phyloP scores from a whole-genome alignment of 164 flowering plant species.

The Cinnamomum chago region DNA sequence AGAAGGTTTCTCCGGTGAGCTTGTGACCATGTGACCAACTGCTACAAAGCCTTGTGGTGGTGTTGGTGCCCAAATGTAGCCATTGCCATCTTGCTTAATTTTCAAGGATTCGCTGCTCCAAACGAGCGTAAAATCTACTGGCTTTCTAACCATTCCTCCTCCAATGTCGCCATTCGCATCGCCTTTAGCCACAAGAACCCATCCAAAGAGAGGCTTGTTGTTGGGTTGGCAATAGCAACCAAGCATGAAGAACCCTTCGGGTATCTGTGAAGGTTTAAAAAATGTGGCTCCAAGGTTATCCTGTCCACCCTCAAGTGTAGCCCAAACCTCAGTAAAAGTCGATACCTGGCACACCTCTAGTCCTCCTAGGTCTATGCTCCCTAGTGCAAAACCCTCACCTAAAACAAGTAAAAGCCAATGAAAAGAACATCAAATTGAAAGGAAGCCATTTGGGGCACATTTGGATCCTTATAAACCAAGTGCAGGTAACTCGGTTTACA shows the following conservation, averaged over 20 bases:
- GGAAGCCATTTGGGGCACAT: background rate
- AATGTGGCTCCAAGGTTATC: constrained; percentile 60
- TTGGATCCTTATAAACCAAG: too few species aligned
- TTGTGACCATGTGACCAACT: constrained; percentile 56
- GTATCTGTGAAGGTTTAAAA: constrained; percentile 57
- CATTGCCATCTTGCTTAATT: constrained; percentile 46
- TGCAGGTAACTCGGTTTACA: background rate
- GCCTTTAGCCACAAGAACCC: constrained; percentile 56
- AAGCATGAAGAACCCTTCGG: constrained; percentile 59
- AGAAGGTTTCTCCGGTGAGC: constrained; percentile 59
- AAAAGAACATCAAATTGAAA: background rate
- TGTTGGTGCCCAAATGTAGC: constrained; percentile 66
- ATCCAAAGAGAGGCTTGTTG: constrained; percentile 53
- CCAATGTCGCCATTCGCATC: background rate
- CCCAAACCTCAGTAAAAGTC: constrained; percentile 62
- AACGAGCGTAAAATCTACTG: constrained; percentile 62
- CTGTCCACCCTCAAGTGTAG: constrained; percentile 60
- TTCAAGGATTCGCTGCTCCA: constrained; percentile 57
- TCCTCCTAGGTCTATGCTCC: constrained; percentile 69
- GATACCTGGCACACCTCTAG: constrained; percentile 45
- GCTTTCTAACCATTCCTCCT: constrained; percentile 28
- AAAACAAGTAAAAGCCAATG: background rate
- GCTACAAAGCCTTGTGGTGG: constrained; percentile 67
- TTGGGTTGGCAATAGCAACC: constrained; percentile 76
- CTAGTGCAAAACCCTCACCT: constrained; percentile 69